Base-by-base conservation (phyloP, 176 grass and related monocot genomes). In the Zea luxurians region DNA sequence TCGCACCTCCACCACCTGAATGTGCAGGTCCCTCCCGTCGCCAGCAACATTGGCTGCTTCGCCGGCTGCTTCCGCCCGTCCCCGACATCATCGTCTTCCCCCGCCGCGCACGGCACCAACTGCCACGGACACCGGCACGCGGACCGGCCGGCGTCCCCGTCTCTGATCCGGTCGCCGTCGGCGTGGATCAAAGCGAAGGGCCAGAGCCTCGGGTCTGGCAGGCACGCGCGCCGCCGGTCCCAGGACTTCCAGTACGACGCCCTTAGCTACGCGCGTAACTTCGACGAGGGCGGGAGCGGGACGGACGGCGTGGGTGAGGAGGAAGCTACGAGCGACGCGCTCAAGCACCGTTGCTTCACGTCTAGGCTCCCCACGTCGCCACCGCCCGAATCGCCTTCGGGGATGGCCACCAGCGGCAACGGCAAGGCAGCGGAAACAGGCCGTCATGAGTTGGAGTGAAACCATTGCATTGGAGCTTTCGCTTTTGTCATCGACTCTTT, bases 231-330 rank as follows among this genome's bases (percentile, higher is more conserved):
- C 21, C 74, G 66, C 4, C 74, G 66, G 44, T 79, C 83, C 17
- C 53, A 53, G 5, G 83, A 85, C 69, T 82, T 90, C 74, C 70
- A 77, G 6, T 90, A 90, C 68, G 88, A 90, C 62, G 83, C 88
- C 61, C 54, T 48, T 16, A 90, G 88, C 83, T 90, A 90, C 74
- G 79, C 88, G 13, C 83, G 80, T 37, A 90, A 90, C 79, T 90
- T 90, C 74, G 88, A 89, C 65, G 72, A 89, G 10, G 87, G 78
- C 0, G 58, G 20, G 6, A 48, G 3, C 27, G 27, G 38, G 38
- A 40, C 67, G 10, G 66, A 76, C 5, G 72, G 73, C 12, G 74
- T 34, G 52, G 27, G 41, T 10, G 72, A 68, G 1, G 83, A 54
- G 2, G 73, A 44, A 50, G 62, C 45, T 2, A 4, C 38, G 38